A percentile compares a stretch with the other conserved stretches of the same genome.
Evolutionary conservation across 192 early-diverging fungal species (phyloP).

Genomic region (Coemansia biformis): DNA sequence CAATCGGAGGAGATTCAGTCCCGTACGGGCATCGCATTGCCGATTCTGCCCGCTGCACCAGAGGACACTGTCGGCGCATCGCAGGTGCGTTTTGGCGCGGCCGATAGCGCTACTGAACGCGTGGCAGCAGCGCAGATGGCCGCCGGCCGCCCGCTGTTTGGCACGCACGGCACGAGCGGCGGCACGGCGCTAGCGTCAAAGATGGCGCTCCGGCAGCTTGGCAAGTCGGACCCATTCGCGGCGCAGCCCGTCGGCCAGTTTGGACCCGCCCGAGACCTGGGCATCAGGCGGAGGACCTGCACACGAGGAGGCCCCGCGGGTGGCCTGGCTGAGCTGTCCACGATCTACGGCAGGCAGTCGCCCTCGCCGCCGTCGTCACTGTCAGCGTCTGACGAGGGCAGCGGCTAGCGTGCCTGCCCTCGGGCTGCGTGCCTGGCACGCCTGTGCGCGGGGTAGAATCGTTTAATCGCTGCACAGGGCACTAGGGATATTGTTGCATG

Average conservation of each 20-base stretch:
- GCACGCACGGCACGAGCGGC: neutral
- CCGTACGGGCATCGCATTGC: conserved; percentile 56
- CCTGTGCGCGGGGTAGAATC: too few relatives aligned
- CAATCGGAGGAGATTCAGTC: conserved; percentile 52
- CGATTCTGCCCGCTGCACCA: conserved; percentile 52
- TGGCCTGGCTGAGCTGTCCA: conserved; percentile 1
- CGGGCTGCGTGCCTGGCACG: too few relatives aligned
- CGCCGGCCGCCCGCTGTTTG: conserved; percentile 8
- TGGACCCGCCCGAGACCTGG: neutral
- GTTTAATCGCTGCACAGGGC: too few relatives aligned
- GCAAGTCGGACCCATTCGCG: conserved; percentile 23
- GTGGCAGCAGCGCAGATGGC: conserved; percentile 1
- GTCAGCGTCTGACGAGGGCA: too few relatives aligned
- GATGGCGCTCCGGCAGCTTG: conserved; percentile 6
- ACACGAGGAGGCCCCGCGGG: too few relatives aligned
- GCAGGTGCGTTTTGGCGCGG: conserved; percentile 40
- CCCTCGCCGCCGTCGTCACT: neutral
- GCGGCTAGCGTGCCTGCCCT: too few relatives aligned
- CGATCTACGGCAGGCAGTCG: conserved; percentile 3
- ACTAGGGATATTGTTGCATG: too few relatives aligned
- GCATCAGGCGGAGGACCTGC: conserved; percentile 3
- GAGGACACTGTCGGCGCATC: conserved; percentile 55
- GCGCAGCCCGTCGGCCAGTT: conserved; percentile 9
- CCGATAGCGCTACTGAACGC: neutral
- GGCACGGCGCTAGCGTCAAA: conserved; percentile 2